These are phyloP conservation scores for Ceratocystis variospora DNA, from an alignment of 2,329 filamentous ascomycete genomes.

Conservation along the genomic window DNA sequence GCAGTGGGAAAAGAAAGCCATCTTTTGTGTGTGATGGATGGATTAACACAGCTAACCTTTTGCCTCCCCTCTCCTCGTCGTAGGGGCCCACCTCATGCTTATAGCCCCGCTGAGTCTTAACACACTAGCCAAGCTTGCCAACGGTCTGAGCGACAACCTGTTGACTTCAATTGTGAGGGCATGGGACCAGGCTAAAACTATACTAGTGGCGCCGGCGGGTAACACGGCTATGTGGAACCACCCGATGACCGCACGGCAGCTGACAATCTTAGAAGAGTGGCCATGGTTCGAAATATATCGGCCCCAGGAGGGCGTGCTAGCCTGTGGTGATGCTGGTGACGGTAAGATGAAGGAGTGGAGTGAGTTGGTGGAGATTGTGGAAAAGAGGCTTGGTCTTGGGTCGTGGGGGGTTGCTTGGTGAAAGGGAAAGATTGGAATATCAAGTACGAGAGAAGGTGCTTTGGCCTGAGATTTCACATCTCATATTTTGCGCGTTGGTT, in stretches of 20 bases:
- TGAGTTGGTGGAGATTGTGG: constrained; percentile 54
- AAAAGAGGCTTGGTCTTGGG: constrained; percentile 26
- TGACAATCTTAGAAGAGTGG: constrained; percentile 50
- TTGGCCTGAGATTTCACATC: not conserved
- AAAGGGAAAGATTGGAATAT: not conserved
- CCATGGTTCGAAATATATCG: constrained; percentile 58
- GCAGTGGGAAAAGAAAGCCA: not conserved
- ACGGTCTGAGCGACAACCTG: constrained; percentile 65
- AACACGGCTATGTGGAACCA: constrained; percentile 86
- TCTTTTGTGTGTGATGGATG: not conserved
- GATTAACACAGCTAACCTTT: not conserved
- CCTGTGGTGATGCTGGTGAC: constrained; percentile 70
- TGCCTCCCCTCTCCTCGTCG: constrained; percentile 24
- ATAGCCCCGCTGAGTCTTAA: constrained; percentile 77
- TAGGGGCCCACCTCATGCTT: constrained; percentile 58
- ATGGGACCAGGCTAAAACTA: constrained; percentile 71
- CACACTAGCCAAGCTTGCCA: constrained; percentile 67
- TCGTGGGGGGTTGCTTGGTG: not conserved
- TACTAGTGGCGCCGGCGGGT: constrained; percentile 71
- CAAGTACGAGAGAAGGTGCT: no score
- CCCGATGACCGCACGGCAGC: constrained; percentile 61
- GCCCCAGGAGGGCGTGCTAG: constrained; percentile 63
- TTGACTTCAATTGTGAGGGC: constrained; percentile 63
- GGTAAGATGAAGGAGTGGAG: constrained; percentile 77
- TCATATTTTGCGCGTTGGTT: no score